Evolutionary conservation across 169 alveolate species (phyloP).

Genomic region (Nephromyces sp.): DNA sequence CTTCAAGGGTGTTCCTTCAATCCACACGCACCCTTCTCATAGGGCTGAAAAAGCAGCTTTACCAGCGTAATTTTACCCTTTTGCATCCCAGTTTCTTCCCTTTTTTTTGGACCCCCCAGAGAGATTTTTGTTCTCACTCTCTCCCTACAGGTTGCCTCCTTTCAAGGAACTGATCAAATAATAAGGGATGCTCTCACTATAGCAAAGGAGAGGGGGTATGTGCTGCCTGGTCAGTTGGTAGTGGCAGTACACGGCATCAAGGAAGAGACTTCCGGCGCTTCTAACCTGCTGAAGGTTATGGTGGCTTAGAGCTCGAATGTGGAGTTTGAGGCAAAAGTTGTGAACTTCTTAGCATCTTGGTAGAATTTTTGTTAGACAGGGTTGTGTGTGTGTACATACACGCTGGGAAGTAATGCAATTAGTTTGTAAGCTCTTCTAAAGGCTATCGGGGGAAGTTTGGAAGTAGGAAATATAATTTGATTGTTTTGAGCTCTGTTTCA

Average conservation of each 20-base stretch:
- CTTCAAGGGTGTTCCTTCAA: too few relatives aligned
- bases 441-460: too few relatives aligned
- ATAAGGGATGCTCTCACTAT: slow-evolving; percentile 44
- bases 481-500: too few relatives aligned
- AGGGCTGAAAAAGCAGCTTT: too few relatives aligned
- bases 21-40: too few relatives aligned
- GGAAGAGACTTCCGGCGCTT: slow-evolving; percentile 85
- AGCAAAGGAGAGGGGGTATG: slow-evolving; percentile 82
- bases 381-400: background rate
- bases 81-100: too few relatives aligned
- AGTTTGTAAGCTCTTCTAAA: too few relatives aligned
- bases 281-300: slow-evolving; percentile 81
- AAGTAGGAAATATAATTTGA: too few relatives aligned
- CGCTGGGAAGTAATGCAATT: too few relatives aligned
- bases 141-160: slow-evolving; percentile 20
- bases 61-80: too few relatives aligned
- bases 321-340: background rate
- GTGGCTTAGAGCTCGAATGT: slow-evolving; percentile 39
- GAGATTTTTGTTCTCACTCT: too few relatives aligned
- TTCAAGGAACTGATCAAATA: slow-evolving; percentile 53
- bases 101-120: too few relatives aligned
- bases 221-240: slow-evolving; percentile 78
- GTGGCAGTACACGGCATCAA: slow-evolving; percentile 87
- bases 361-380: background rate
- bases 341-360: background rate